Percentiles rank a stretch among this genome's conserved stretches.
These are phyloP conservation scores for Termitomyces sp. DNA, from an alignment of 768 basidiomycete genomes.

Conservation along the genomic window DNA sequence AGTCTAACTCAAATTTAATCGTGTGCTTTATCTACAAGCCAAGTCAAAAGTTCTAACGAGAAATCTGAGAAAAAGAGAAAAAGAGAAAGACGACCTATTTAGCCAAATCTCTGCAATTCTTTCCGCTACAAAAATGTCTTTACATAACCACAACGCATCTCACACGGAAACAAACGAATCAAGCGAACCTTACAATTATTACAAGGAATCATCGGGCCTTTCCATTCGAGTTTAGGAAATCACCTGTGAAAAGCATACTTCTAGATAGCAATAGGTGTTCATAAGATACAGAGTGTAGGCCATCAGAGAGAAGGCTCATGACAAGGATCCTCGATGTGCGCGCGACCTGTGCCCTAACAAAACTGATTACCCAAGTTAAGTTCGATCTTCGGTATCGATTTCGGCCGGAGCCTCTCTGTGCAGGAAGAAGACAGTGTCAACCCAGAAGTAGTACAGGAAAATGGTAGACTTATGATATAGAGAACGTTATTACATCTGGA, in stretches of 20 bases:
- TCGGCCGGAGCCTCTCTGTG: constrained; percentile 75
- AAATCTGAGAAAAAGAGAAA: neutral
- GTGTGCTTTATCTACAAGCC: too few species aligned
- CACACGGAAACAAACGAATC: neutral
- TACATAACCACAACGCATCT: neutral
- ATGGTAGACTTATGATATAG: constrained; percentile 77
- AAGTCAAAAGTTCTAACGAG: neutral
- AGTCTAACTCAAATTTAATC: too few species aligned
- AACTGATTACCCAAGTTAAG: neutral
- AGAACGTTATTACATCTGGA: constrained; percentile 90
- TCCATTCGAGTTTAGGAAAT: neutral
- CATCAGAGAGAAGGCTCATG: neutral
- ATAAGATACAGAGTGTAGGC: neutral
- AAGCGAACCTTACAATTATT: neutral
- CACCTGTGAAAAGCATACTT: neutral
- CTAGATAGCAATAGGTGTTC: neutral
- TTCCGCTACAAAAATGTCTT: neutral
- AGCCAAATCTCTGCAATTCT: neutral
- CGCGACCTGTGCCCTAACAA: neutral
- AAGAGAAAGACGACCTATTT: neutral
- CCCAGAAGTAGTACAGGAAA: neutral
- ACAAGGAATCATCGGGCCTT: neutral
- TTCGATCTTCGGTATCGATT: constrained; percentile 13
- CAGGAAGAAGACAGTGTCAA: constrained; percentile 22
- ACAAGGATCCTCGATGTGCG: neutral